Base-by-base conservation (phyloP, 192 early-diverging fungal genomes). In the Backusella macrospora region DNA sequence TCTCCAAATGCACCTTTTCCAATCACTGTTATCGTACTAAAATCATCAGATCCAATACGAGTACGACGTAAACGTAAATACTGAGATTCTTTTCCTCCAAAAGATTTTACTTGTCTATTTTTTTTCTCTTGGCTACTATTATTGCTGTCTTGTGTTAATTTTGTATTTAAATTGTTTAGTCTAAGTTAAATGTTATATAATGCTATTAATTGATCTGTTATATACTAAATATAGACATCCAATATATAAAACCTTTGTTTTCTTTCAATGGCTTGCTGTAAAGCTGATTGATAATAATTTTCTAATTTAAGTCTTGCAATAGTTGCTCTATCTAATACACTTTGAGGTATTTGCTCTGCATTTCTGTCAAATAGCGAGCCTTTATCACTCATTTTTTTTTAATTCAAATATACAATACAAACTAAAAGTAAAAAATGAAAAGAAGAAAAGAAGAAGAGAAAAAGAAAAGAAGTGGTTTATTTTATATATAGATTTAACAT, bases 1-100 rank as follows among this genome's bases (percentile, higher is more conserved):
- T 99, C 98, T 62, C 98, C 98, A 86, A 97, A 99, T 4, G 97
- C 98, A 40, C 98, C 98, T 59, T 95, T 95, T 1, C 98, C 98
- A 80, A 99, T 99, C 13, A 99, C 97, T 84, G 95, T 94, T 72
- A 99, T 87, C 16, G 98, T 99, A 48, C 85, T 76, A 80, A 99
- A 99, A 84, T 99, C 97, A 55, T 90, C 89, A 6, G 96, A 87
- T 37, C 94, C 92, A 42, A 99, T 80, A 75, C 92, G 88, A 48
- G 93, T 94, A 48, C 98, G 86, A 45, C 96, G 87, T 63, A 99
- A 82, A 47, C 98, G 88, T 80, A 98, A 84, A 81, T 96, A 99
- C 71, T 96, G 92, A 38, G 94, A 93, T 78, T 99, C 98, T 76
- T 95, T 96, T 62, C 90, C 80, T 2, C 94, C 94, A 10, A 95